Base-by-base conservation (phyloP, 768 basidiomycete genomes). In the Tulasnella sp. region DNA sequence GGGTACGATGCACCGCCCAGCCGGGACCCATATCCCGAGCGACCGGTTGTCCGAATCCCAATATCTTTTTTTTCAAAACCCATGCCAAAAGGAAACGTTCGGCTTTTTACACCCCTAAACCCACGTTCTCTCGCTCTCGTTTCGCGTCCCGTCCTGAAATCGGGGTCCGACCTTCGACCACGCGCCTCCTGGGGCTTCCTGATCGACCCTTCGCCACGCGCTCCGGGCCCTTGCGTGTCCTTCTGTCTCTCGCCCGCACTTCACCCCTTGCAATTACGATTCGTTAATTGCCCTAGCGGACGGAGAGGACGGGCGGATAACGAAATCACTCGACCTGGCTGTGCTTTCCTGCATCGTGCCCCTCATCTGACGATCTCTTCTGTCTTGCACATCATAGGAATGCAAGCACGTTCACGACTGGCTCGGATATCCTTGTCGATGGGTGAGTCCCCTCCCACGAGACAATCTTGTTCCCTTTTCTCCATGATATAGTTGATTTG, bases 321-420 rank as follows among this genome's bases (percentile, higher is more conserved):
- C 74, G 34, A 75, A 42, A 42, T 75, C 74, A 44, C n/a, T 37
- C 18, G n/a, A 75, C 46, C 22, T 48, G 20, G 41, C 46, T 75
- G 40, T 75, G 74, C 74, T 24, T 44, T 72, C 40, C 77, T 37
- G 9, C 20, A 42, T 79, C 72, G 54, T 69, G 41, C 40, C 41
- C 24, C 41, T 75, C 34, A 75, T 75, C 69, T 79, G 34, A 50
- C n/a, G 41, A 41, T 79, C 78, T 77, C 78, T 79, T 50, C 44
- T 72, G 40, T 54, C 48, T 80, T 40, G 44, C 40, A 28, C 69
- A 37, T 79, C 42, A 4, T 41, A 81, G 80, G 46, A 80, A 81
- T n/a, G 80, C 80, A 75, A 80, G 79, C 72, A 50, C 80, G 28
- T 81, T 81, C 80, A 80, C 78, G 11, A 81, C 80, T 31, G 80